Base-by-base conservation (phyloP, 2,329 filamentous ascomycete genomes). In the Stagonosporopsis rhizophila region DNA sequence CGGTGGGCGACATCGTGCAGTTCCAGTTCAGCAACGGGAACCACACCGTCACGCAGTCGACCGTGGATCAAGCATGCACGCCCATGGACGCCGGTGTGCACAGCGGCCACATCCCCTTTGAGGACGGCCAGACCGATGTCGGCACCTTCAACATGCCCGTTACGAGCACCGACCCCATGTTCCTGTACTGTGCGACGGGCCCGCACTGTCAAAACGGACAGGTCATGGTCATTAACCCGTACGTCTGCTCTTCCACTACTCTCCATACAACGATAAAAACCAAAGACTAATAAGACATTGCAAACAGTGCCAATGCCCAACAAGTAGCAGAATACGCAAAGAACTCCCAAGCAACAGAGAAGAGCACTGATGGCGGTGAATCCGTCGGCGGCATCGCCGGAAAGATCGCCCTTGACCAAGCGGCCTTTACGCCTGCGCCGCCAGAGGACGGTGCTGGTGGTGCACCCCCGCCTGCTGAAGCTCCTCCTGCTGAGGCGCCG, bases 1-100 rank as follows among this genome's bases (percentile, higher is more conserved):
- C 68, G 1, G 64, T 71, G 3, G 69, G 70, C 35, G 70, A 72
- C 47, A 61, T 72, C 6, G 48, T 72, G 6, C 70, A 71, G 47
- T 72, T 71, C 56, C 66, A 73, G 20, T 73, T 73, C 58, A 64
- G 58, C 46, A 71, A 70, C 23, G 71, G 70, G 11, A 72, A 72
- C 52, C 71, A 73, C 55, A 72, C 71, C 8, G 69, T 70, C 8
- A 72, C 71, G 0, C 69, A 73, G 39, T 67, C 63, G 8, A 65
- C 70, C 0, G 54, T 58, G 2, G 65, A 70, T 25, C 52, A 60
- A 14, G 61, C 70, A 23, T 73, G 71, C 44, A 64, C 63, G 9
- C 70, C 70, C 7, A 59, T 72, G 47, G 59, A 61, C 0, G 67
- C 65, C 20, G 71, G 71, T 14, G 49, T 73, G 3, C 62, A 73